A percentile compares a stretch with the other conserved stretches of the same genome.
Evolutionary conservation across 129 eudicot genomes (phyloP).

Genomic region (Flaveria sonorensis): DNA sequence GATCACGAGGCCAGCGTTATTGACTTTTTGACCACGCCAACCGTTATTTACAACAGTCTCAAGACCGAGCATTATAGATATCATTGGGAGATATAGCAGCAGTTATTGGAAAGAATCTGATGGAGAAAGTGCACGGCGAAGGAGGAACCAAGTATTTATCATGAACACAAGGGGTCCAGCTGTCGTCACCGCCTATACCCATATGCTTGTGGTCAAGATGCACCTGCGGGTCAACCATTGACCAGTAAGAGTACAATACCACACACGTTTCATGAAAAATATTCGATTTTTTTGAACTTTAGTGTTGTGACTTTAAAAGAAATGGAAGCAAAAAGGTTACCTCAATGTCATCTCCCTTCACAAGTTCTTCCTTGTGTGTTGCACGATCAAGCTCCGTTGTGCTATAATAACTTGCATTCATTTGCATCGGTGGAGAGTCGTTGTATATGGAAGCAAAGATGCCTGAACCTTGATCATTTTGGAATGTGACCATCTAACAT

Average conservation of each 20-base stretch:
- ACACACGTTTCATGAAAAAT: not conserved
- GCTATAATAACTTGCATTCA: slow-evolving; percentile 83
- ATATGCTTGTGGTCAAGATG: slow-evolving; percentile 99
- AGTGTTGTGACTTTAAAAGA: not conserved
- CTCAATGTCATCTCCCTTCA: slow-evolving; percentile 82
- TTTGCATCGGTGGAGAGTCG: slow-evolving; percentile 85
- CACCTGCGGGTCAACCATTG: slow-evolving; percentile 49
- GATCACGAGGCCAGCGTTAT: slow-evolving; percentile 1
- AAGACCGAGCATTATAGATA: slow-evolving; percentile 54
- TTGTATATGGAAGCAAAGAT: slow-evolving; percentile 61
- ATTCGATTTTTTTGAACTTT: not conserved
- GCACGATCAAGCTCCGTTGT: slow-evolving; percentile 85
- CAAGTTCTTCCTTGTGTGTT: slow-evolving; percentile 74
- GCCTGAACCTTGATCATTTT: slow-evolving; percentile 63
- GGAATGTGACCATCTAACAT: slow-evolving; percentile 86
- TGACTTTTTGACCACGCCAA: slow-evolving; percentile 25
- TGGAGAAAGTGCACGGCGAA: slow-evolving; percentile 66
- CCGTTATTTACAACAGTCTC: slow-evolving; percentile 9
- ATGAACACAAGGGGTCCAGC: slow-evolving; percentile 93
- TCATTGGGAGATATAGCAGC: slow-evolving; percentile 44
- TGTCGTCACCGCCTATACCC: slow-evolving; percentile 98
- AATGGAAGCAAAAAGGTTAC: slow-evolving; percentile 37
- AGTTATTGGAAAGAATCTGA: slow-evolving; percentile 63
- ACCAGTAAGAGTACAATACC: slow-evolving; percentile 3
- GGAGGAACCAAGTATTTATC: slow-evolving; percentile 73